Base-by-base conservation (phyloP, 768 basidiomycete species). In the Pluteus cervinus region DNA sequence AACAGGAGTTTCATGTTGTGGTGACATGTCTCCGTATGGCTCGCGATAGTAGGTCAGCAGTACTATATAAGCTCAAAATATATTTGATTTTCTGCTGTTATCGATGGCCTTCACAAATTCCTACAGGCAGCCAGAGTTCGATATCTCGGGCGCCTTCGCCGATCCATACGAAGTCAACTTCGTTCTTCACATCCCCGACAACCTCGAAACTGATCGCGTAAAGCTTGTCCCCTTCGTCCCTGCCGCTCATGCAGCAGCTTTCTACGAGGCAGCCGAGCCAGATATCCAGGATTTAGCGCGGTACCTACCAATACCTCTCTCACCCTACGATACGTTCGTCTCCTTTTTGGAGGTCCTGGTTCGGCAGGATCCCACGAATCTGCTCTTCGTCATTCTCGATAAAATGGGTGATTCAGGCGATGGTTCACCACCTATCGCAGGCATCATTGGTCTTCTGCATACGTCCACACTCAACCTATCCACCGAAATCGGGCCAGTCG, bases 1-100 rank as follows among this genome's bases (percentile, higher is more conserved):
- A 78, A 75, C 64, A 73, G 73, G 82, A 83, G 85, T 87, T 88
- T 88, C 85, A 86, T 87, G 79, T 65, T 66, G 75, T n/a, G n/a
- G n/a, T n/a, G n/a, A n/a, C n/a, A n/a, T n/a, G n/a, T n/a, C n/a
- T n/a, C n/a, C n/a, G n/a, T n/a, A n/a, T n/a, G n/a, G n/a, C n/a
- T n/a, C n/a, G n/a, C n/a, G n/a, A n/a, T n/a, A n/a, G n/a, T n/a
- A n/a, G n/a, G n/a, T n/a, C n/a, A n/a, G n/a, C n/a, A n/a, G n/a
- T n/a, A n/a, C n/a, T n/a, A n/a, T n/a, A n/a, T n/a, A n/a, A n/a
- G n/a, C n/a, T n/a, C n/a, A n/a, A n/a, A n/a, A n/a, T n/a, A n/a
- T n/a, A n/a, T n/a, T n/a, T n/a, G n/a, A n/a, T n/a, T n/a, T n/a
- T n/a, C n/a, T n/a, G n/a, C n/a, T n/a, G n/a, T n/a, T n/a, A n/a